These are phyloP conservation scores for Diaporthe amygdali DNA, from an alignment of 2,329 filamentous ascomycete genomes.

Conservation along the genomic window DNA sequence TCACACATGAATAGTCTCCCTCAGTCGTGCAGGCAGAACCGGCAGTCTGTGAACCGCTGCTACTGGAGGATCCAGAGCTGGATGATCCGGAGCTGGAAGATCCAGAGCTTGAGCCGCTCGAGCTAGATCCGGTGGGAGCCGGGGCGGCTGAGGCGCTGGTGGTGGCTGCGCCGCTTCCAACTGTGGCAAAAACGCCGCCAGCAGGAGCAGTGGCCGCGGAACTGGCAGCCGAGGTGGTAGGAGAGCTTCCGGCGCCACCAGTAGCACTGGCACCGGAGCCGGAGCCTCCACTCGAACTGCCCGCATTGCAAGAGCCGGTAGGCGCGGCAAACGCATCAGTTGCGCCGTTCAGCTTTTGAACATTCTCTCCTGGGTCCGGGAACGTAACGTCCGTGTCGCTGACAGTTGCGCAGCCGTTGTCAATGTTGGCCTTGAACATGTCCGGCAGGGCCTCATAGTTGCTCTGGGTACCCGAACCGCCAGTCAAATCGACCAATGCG, in stretches of 20 bases:
- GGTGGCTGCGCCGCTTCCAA: constrained; percentile 21
- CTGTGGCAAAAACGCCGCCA: constrained; percentile 48
- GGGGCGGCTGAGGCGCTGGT: constrained; percentile 25
- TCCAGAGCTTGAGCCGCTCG: constrained; percentile 28
- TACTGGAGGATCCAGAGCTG: constrained; percentile 27
- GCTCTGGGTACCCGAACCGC: constrained; percentile 50
- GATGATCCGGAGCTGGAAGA: constrained; percentile 23
- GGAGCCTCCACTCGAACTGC: constrained; percentile 25
- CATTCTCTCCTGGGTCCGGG: constrained; percentile 67
- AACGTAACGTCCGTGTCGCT: constrained; percentile 66
- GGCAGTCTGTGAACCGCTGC: constrained; percentile 37
- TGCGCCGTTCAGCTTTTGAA: constrained; percentile 52
- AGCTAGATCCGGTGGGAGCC: constrained; percentile 20
- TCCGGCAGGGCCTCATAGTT: constrained; percentile 69
- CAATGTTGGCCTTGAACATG: constrained; percentile 78
- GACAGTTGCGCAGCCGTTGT: constrained; percentile 56
- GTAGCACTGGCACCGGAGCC: constrained; percentile 27
- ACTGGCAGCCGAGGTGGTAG: constrained; percentile 28
- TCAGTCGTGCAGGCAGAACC: constrained; percentile 53
- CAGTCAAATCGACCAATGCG: constrained; percentile 72
- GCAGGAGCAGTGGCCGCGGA: constrained; percentile 30
- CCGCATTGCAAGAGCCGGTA: constrained; percentile 33
- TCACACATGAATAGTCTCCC: constrained; percentile 56
- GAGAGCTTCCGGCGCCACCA: constrained; percentile 28
- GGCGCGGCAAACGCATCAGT: constrained; percentile 40